Conservation (phyloP, 2,329 filamentous ascomycete species). For the Cadophora sp. region DNA sequence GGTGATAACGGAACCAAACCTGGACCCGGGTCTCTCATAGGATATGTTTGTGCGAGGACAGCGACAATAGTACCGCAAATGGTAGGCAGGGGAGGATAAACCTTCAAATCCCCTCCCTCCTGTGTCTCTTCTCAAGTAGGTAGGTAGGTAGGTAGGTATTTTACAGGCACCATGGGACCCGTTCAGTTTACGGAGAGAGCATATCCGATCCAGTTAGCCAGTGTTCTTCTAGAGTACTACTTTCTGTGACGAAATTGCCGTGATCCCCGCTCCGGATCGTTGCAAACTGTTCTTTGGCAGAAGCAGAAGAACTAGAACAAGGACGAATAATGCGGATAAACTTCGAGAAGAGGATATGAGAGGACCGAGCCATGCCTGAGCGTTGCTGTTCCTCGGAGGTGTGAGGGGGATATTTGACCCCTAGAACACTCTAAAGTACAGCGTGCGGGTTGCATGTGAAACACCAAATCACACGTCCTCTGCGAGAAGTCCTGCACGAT, state of each 20-base stretch:
- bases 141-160: not conserved
- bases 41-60: not conserved
- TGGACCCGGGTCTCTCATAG: not conserved
- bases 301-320: not conserved
- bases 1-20: not conserved
- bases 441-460: constrained; percentile 30
- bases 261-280: not conserved
- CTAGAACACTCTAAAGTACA: not conserved
- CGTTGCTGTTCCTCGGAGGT: not conserved
- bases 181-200: constrained; percentile 1
- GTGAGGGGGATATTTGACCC: not conserved
- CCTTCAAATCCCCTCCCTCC: not conserved
- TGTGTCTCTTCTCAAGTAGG: not conserved
- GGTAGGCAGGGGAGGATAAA: not conserved
- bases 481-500: constrained; percentile 32
- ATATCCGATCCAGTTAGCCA: not conserved
- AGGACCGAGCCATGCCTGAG: constrained; percentile 28
- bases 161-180: not conserved
- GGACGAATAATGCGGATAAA: constrained; percentile 19
- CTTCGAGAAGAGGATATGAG: constrained; percentile 24
- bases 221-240: not conserved
- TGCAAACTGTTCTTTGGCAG: constrained; percentile 4
- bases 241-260: not conserved
- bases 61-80: not conserved
- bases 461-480: constrained; percentile 27